Percentiles rank a stretch among this genome's conserved stretches.
phyloP scores from a whole-genome alignment of 345 rosid genomes.

The Linum trigynum region DNA sequence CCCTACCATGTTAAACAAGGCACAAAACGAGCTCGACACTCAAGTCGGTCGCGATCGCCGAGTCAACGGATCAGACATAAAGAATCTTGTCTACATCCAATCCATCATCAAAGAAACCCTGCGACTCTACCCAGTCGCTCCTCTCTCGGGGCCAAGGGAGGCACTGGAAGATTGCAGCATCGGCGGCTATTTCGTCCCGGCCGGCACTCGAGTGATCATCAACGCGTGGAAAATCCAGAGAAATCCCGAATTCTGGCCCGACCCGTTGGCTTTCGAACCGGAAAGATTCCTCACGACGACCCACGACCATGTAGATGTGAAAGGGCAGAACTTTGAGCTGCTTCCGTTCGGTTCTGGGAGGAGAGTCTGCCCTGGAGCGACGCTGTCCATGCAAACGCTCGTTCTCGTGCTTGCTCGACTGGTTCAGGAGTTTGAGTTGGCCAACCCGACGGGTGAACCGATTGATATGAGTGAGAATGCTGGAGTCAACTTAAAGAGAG shows the following conservation, averaged over 20 bases:
- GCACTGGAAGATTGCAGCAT: slow-evolving; percentile 42
- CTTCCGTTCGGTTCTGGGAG: not conserved
- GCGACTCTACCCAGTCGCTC: slow-evolving; percentile 48
- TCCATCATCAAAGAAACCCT: slow-evolving; percentile 56
- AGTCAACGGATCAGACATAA: slow-evolving; percentile 43
- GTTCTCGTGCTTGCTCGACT: not conserved
- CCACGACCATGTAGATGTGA: slow-evolving; percentile 17
- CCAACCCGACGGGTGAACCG: not conserved
- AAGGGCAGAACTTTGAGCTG: slow-evolving; percentile 14
- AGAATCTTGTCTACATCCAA: slow-evolving; percentile 39
- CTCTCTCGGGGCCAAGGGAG: slow-evolving; percentile 44
- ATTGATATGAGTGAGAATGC: too few relatives aligned
- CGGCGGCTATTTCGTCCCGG: slow-evolving; percentile 29
- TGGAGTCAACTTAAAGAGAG: too few relatives aligned
- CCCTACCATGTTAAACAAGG: slow-evolving; percentile 28
- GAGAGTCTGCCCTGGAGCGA: not conserved
- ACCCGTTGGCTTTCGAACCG: slow-evolving; percentile 8
- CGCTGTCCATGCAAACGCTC: not conserved
- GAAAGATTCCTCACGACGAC: slow-evolving; percentile 15
- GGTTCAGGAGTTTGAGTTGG: not conserved
- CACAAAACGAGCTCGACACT: slow-evolving; percentile 40
- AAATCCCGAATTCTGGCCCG: slow-evolving; percentile 8
- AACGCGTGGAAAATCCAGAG: slow-evolving; percentile 48
- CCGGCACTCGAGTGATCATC: slow-evolving; percentile 41
- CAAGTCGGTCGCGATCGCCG: slow-evolving; percentile 36